Base-by-base conservation (phyloP, 2,329 filamentous ascomycete species). In the Phaeosphaeria sp. region DNA sequence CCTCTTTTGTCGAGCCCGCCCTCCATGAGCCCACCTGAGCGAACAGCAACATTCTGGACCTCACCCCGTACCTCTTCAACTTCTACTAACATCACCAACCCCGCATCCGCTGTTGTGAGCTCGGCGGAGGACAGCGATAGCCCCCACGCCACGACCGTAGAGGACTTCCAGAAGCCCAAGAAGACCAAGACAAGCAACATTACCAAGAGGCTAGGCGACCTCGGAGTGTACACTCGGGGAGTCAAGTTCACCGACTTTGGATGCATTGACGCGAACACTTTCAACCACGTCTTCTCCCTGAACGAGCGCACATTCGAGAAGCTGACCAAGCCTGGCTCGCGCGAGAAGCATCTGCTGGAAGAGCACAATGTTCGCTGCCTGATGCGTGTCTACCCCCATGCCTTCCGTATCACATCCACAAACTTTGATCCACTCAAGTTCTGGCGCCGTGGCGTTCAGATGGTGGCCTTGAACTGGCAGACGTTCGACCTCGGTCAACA, bases 391-490 rank as follows among this genome's bases (percentile, higher is more conserved):
- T 99, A 99, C 73, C 95, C 95, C 6, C 91, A 92, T 53, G 89
- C 87, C 39, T 89, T 87, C 67, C 90, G 95, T 25, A 83, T 98
- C 55, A 88, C 87, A 33, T 98, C 95, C 0, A 92, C 90, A 67
- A 99, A 99, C 79, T 98, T 97, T 72, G 93, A 97, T 70, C 95
- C 95, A 1, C 86, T 97, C 63, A 89, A 90, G 61, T 96, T 95
- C 74, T 99, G 95, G 95, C 89, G 94, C 51, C 89, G 92, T 44
- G 95, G 95, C 30, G 95, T 97, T 18, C 95, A 99, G 78, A 98
- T 99, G 94, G 93, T 91, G 15, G 95, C 95, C 0, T 83, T 98
- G 61, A 99, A 99, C 79, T 98, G 95, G 94, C 95, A 99, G 79
- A 98, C 93, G 0, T 97, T 96, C 72, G 95, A 98, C 73, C 84